A percentile compares a stretch with the other conserved stretches of the same genome.
phyloP scores from a whole-genome alignment of 768 basidiomycete species.

The Dioszegia aurantiaca region DNA sequence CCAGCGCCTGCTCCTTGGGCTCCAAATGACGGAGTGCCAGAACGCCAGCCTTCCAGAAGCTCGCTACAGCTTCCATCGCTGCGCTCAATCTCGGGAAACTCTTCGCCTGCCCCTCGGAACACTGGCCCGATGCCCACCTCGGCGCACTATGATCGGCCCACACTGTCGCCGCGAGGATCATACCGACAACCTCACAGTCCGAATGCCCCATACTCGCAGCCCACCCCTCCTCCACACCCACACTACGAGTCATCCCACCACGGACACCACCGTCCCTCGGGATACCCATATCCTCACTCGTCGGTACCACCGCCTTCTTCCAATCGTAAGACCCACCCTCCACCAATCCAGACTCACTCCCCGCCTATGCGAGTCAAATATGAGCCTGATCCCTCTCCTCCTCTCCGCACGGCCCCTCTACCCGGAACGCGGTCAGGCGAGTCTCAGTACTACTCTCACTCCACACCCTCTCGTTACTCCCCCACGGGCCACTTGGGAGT shows the following conservation, averaged over 20 bases:
- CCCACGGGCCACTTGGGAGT: neutral
- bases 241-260: neutral
- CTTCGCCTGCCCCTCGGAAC: neutral
- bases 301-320: neutral
- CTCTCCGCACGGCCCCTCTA: conserved; percentile 1
- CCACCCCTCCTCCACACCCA: neutral
- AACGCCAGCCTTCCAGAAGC: neutral
- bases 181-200: conserved; percentile 2
- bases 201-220: neutral
- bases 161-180: neutral
- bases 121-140: too few relatives aligned
- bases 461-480: neutral
- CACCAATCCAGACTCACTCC: conserved; percentile 3
- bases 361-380: conserved; percentile 8
- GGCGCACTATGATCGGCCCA: neutral
- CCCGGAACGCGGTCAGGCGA: neutral
- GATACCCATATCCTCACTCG: conserved; percentile 2
- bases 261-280: neutral
- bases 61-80: conserved; percentile 7
- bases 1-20: neutral
- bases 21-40: too few relatives aligned
- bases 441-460: neutral
- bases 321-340: conserved; percentile 12
- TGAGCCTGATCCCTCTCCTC: conserved; percentile 7
- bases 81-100: conserved; percentile 5